These are phyloP conservation scores for Leptoxyphium fumago DNA, from an alignment of 2,329 filamentous ascomycete species.

Conservation along the genomic window DNA sequence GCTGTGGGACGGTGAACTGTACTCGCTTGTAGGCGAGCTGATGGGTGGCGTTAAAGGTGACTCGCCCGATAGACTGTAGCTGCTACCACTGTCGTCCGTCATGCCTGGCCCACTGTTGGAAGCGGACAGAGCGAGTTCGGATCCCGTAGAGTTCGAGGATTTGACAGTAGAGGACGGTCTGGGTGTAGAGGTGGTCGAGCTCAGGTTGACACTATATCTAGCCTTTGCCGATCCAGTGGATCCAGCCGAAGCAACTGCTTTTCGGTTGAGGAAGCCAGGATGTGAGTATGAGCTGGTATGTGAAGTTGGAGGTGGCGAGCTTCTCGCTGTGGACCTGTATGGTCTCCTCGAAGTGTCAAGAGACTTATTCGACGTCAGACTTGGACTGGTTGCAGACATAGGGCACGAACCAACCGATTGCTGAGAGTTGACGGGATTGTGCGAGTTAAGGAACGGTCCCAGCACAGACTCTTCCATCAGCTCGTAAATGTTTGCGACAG, in stretches of 20 bases:
- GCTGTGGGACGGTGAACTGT: constrained; percentile 4
- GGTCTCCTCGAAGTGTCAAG: constrained; percentile 9
- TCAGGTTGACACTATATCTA: constrained; percentile 19
- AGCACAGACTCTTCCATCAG: constrained; percentile 96
- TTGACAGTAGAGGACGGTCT: neutral
- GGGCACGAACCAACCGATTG: constrained; percentile 25
- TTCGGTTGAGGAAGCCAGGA: constrained; percentile 12
- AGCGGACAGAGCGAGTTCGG: constrained; percentile 24
- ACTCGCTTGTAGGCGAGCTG: constrained; percentile 43
- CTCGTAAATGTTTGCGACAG: constrained; percentile 80
- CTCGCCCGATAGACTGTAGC: constrained; percentile 33
- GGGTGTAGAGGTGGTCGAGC: constrained; percentile 15
- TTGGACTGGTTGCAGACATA: constrained; percentile 26
- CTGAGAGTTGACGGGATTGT: constrained; percentile 34
- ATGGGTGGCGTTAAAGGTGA: constrained; percentile 61
- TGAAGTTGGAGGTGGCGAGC: constrained; percentile 17
- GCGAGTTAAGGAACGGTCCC: constrained; percentile 72
- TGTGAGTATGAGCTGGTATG: constrained; percentile 14
- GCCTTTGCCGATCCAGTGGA: constrained; percentile 17
- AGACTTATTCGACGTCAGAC: constrained; percentile 21
- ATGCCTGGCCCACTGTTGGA: constrained; percentile 28
- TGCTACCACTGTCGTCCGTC: constrained; percentile 51
- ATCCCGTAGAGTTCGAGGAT: constrained; percentile 3
- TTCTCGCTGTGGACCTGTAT: constrained; percentile 11
- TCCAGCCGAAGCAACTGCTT: constrained; percentile 19